Conservation (phyloP, 1,139 yeast species). For the Geotrichum phurueaensis region DNA sequence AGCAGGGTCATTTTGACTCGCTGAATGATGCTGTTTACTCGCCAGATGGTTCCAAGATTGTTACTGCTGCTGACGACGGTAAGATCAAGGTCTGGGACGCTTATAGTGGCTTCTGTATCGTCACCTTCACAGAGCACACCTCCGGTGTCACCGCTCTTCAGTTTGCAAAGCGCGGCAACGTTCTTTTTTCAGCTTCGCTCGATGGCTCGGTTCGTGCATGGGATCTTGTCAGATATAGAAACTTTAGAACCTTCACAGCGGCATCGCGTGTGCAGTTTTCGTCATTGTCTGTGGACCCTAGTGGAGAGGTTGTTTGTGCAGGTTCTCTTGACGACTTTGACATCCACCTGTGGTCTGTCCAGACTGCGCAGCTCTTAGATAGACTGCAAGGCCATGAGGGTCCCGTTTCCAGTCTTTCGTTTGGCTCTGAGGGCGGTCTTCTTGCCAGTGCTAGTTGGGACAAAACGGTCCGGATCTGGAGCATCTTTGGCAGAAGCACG, state of each 20-base stretch:
- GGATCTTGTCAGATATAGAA: conserved; percentile 89
- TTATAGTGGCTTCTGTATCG: conserved; percentile 84
- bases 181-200: conserved; percentile 79
- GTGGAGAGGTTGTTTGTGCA: conserved; percentile 95
- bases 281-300: conserved; percentile 89
- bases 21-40: conserved; percentile 80
- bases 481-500: conserved; percentile 69
- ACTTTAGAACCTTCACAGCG: conserved; percentile 90
- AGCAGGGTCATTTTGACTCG: conserved; percentile 94
- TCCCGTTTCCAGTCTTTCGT: conserved; percentile 82
- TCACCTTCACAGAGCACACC: conserved; percentile 85
- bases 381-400: conserved; percentile 91
- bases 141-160: conserved; percentile 83
- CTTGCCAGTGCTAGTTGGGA: conserved; percentile 97
- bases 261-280: conserved; percentile 82
- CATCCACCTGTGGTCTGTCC: conserved; percentile 95
- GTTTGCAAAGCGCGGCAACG: conserved; percentile 84
- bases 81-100: conserved; percentile 96
- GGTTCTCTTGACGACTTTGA: conserved; percentile 89
- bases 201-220: conserved; percentile 98
- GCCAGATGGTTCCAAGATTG: conserved; percentile 89
- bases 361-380: conserved; percentile 86
- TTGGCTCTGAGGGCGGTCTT: conserved; percentile 68
- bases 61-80: conserved; percentile 96
- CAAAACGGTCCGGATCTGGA: conserved; percentile 88